A percentile compares a stretch with the other conserved stretches of the same genome.
Conservation (phyloP, 108 stramenopile species). For the Mediolabrus comicus region DNA sequence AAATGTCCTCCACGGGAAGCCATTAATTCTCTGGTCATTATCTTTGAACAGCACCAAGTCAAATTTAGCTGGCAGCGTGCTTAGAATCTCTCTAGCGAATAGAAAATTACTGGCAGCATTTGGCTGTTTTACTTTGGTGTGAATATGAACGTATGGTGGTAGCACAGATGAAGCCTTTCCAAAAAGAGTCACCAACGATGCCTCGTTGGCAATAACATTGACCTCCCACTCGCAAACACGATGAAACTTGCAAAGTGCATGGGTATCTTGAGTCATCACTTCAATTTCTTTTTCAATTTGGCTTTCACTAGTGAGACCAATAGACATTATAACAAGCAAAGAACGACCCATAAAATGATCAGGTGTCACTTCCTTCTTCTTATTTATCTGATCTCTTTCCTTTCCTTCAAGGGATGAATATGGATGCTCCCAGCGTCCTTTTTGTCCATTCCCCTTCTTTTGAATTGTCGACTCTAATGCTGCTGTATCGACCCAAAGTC, state of each 20-base stretch:
- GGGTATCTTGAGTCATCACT: neutral
- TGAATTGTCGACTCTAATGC: neutral
- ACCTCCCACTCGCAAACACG: neutral
- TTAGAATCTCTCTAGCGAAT: neutral
- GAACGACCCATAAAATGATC: neutral
- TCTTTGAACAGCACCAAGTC: constrained; percentile 7
- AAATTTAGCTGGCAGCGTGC: neutral
- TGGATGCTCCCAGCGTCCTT: neutral
- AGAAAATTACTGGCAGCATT: neutral
- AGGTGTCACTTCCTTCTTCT: neutral
- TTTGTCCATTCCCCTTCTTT: too few relatives aligned
- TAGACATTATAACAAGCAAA: neutral
- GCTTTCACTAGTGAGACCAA: neutral
- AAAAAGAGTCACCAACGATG: neutral
- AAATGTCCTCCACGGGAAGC: constrained; percentile 8
- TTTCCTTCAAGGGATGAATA: neutral
- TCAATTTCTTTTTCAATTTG: neutral
- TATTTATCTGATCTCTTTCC: neutral
- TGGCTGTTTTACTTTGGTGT: neutral
- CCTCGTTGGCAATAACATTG: neutral
- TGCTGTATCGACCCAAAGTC: neutral
- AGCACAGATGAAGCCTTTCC: neutral
- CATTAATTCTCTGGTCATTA: neutral
- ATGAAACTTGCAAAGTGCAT: neutral
- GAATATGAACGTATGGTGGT: neutral